A percentile compares a stretch with the other conserved stretches of the same genome.
phyloP scores from a whole-genome alignment of 2,329 filamentous ascomycete genomes.

The Emmonsia crescens region DNA sequence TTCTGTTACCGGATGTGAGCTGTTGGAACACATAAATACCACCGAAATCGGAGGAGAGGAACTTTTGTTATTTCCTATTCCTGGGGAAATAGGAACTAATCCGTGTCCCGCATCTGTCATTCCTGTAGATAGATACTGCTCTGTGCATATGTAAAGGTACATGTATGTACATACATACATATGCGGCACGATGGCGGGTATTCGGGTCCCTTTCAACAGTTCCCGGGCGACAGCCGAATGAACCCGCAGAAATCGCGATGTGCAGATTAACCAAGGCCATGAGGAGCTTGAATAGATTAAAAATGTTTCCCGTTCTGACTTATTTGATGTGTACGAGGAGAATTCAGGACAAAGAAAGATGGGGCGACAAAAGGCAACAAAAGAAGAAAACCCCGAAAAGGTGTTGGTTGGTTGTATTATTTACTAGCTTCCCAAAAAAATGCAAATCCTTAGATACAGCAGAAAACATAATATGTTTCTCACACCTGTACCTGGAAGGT shows the following conservation, averaged over 20 bases:
- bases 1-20: neutral
- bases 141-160: neutral
- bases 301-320: neutral
- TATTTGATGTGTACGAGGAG: neutral
- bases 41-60: neutral
- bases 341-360: neutral
- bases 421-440: neutral
- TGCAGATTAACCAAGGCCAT: neutral
- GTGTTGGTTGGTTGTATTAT: neutral
- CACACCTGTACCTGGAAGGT: constrained; percentile 26
- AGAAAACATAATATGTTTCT: neutral
- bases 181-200: neutral
- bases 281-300: neutral
- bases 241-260: neutral
- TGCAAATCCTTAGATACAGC: neutral
- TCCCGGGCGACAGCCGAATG: neutral
- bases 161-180: neutral
- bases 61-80: neutral
- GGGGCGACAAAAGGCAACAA: neutral
- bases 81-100: neutral
- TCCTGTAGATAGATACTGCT: neutral
- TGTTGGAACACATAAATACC: neutral
- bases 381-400: neutral
- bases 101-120: neutral
- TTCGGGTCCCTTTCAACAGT: neutral